These are phyloP conservation scores for Phaeophleospora eucalypticola DNA, from an alignment of 2,329 filamentous ascomycete species.

Conservation along the genomic window DNA sequence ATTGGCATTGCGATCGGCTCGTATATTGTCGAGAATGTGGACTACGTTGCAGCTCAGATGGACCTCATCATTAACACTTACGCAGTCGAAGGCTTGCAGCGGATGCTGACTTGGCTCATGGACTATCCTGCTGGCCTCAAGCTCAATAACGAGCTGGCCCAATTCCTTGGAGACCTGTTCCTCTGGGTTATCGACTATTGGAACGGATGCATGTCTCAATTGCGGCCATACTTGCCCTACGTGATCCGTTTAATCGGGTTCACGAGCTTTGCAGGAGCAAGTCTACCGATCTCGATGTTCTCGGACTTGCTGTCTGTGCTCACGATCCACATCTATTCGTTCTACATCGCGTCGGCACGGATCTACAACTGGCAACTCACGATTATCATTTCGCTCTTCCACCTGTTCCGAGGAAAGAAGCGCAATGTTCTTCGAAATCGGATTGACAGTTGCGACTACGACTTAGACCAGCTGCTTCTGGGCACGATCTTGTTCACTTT, in stretches of 20 bases:
- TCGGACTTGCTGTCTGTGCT: conserved; percentile 88
- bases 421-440: conserved; percentile 94
- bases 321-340: conserved; percentile 95
- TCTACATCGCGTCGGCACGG: conserved; percentile 92
- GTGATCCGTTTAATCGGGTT: conserved; percentile 92
- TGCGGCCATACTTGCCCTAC: conserved; percentile 76
- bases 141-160: conserved; percentile 85
- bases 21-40: conserved; percentile 93
- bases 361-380: conserved; percentile 99
- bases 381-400: conserved; percentile 95
- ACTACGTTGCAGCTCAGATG: conserved; percentile 76
- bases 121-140: conserved; percentile 92
- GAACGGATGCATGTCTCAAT: conserved; percentile 73
- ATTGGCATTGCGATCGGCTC: conserved; percentile 95
- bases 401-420: conserved; percentile 96
- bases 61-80: conserved; percentile 72
- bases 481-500: conserved; percentile 96
- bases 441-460: conserved; percentile 98
- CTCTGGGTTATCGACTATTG: conserved; percentile 99
- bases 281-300: conserved; percentile 93
- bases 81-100: conserved; percentile 81
- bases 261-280: conserved; percentile 90
- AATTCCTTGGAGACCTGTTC: conserved; percentile 93
- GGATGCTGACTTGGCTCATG: conserved; percentile 93
- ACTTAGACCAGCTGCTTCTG: conserved; percentile 90